Conservation (phyloP, 352 stramenopile genomes). For the Phytophthora fragariaefolia region DNA sequence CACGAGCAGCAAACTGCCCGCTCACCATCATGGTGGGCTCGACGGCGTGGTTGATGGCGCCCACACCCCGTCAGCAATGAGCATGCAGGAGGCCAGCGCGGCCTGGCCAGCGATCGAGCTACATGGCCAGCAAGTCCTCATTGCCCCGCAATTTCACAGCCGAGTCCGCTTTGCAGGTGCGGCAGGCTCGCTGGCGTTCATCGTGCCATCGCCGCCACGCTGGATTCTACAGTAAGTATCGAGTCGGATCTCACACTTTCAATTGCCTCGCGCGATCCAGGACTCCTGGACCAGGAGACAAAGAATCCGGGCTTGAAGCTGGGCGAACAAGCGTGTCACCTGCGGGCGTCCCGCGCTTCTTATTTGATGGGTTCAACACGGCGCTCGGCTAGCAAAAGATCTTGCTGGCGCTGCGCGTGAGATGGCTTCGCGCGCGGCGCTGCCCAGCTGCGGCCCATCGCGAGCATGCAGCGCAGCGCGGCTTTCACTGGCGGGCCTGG, state of each 20-base stretch:
- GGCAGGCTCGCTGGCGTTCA: not conserved
- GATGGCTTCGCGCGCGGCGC: constrained; percentile 21
- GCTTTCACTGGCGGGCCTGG: not conserved
- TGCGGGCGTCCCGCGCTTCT: constrained; percentile 9
- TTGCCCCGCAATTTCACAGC: not conserved
- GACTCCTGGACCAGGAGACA: not conserved
- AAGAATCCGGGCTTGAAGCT: constrained; percentile 18
- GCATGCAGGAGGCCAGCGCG: no score
- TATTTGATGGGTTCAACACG: constrained; percentile 27
- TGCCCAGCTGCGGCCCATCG: constrained; percentile 18
- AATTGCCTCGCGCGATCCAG: not conserved
- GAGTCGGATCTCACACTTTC: not conserved
- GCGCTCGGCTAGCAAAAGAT: constrained; percentile 29
- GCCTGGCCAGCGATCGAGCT: no score
- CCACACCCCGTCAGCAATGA: not conserved
- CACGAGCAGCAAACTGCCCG: constrained; percentile 20
- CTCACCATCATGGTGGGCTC: no score
- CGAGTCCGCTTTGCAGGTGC: not conserved
- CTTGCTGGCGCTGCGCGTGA: not conserved
- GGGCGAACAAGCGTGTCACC: constrained; percentile 15
- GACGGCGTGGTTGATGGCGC: constrained; percentile 10
- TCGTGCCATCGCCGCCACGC: not conserved
- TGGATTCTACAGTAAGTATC: not conserved
- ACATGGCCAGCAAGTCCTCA: not conserved
- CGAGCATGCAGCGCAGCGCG: not conserved